These are phyloP conservation scores for Harringtonia aguacate DNA, from an alignment of 2,329 filamentous ascomycete genomes.

Conservation along the genomic window DNA sequence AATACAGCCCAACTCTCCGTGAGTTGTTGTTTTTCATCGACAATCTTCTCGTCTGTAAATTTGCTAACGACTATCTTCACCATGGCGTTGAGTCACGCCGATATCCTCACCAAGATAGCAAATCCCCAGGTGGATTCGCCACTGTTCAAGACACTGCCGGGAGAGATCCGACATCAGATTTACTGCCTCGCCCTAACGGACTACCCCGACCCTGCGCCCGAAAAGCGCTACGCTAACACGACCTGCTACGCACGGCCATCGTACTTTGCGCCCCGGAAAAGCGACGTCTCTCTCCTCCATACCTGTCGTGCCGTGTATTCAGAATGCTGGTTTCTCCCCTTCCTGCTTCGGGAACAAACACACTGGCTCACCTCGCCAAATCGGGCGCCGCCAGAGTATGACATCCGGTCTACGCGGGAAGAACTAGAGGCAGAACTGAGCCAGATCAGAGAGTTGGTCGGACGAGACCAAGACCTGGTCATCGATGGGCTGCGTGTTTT, in stretches of 20 bases:
- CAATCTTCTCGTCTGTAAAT: no score
- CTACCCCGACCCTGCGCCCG: constrained; percentile 21
- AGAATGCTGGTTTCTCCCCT: constrained; percentile 32
- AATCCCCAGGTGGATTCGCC: constrained; percentile 3
- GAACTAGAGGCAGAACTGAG: no score
- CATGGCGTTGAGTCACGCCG: no score
- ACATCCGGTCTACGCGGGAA: no score
- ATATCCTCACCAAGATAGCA: no score
- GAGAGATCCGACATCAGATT: constrained; percentile 37
- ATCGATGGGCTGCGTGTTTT: constrained; percentile 27
- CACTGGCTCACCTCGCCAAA: constrained; percentile 23
- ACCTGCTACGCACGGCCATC: constrained; percentile 29
- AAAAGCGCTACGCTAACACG: constrained; percentile 15
- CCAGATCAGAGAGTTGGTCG: no score
- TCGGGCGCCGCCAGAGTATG: constrained; percentile 21
- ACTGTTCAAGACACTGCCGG: constrained; percentile 31
- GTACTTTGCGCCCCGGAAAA: constrained; percentile 25
- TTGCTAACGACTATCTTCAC: no score
- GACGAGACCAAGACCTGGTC: no score
- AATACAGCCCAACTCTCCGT: no score
- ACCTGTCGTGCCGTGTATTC: constrained; percentile 30
- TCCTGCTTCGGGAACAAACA: constrained; percentile 25
- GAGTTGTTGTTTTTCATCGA: no score
- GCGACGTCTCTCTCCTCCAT: constrained; percentile 25
- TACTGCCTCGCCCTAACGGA: constrained; percentile 29